These are phyloP conservation scores for Psilocybe cyanescens DNA, from an alignment of 768 basidiomycete species.

Conservation along the genomic window DNA sequence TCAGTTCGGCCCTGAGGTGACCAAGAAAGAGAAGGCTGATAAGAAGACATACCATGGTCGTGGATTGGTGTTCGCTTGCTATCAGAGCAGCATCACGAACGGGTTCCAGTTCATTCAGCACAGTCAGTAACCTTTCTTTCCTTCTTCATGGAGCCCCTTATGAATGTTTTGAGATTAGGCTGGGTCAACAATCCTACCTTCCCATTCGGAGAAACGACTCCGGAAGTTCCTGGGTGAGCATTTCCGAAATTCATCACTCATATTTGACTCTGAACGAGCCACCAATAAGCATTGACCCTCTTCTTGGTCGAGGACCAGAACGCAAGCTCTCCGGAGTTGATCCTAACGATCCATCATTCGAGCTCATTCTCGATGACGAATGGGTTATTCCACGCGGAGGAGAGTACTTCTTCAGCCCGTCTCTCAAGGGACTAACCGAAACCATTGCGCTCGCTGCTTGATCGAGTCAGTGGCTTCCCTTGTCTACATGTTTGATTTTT, in stretches of 20 bases:
- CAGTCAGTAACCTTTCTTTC: constrained; percentile 20
- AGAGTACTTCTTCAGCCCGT: constrained; percentile 56
- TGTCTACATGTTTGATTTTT: too few species aligned
- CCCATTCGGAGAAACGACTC: constrained; percentile 28
- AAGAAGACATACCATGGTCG: constrained; percentile 48
- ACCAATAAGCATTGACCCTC: constrained; percentile 20
- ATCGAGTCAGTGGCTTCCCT: background rate
- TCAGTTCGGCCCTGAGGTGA: constrained; percentile 55
- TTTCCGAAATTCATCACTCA: background rate
- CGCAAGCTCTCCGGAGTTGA: constrained; percentile 40
- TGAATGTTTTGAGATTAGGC: constrained; percentile 17
- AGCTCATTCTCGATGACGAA: constrained; percentile 31
- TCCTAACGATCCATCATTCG: constrained; percentile 44
- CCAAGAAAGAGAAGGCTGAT: constrained; percentile 33
- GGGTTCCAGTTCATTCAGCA: constrained; percentile 46
- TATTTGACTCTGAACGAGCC: background rate
- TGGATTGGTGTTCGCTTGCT: constrained; percentile 48
- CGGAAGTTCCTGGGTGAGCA: constrained; percentile 33
- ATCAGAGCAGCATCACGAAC: constrained; percentile 41
- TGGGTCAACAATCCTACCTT: constrained; percentile 42
- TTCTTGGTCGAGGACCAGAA: constrained; percentile 20
- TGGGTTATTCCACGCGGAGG: constrained; percentile 50
- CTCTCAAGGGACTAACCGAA: constrained; percentile 44
- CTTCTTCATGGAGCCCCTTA: background rate
- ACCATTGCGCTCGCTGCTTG: constrained; percentile 20